These are phyloP conservation scores for Alnus glutinosa DNA, from an alignment of 306 rosid species.

Conservation along the genomic window DNA sequence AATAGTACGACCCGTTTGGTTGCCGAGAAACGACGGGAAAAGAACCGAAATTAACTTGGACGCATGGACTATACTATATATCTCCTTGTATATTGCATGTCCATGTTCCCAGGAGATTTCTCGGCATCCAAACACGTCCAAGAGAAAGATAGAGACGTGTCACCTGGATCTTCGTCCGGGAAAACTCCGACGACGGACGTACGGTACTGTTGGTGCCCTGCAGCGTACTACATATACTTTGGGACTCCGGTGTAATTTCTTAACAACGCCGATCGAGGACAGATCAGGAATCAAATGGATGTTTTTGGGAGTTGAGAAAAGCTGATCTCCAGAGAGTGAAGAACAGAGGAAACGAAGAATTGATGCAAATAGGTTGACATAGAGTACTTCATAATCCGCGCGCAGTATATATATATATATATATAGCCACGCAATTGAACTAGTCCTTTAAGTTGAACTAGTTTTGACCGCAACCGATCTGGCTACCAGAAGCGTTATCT, in stretches of 20 bases:
- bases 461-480: too few relatives aligned
- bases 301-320: neutral
- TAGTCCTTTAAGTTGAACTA: too few relatives aligned
- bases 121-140: conserved; percentile 5
- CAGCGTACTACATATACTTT: neutral
- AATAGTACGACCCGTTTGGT: neutral
- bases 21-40: neutral
- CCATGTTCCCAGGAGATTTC: neutral
- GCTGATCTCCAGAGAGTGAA: neutral
- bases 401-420: too few relatives aligned
- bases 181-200: neutral
- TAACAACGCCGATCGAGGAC: neutral
- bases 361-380: neutral
- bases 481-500: too few relatives aligned
- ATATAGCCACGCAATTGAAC: neutral
- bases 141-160: neutral
- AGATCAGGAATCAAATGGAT: neutral
- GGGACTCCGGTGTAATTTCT: neutral
- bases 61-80: neutral
- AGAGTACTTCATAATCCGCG: neutral
- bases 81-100: neutral
- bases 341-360: neutral
- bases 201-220: neutral
- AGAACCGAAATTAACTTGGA: neutral
- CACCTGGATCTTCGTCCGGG: neutral